These are phyloP conservation scores for Domatiomyces catenatus DNA, from an alignment of 2,329 filamentous ascomycete genomes.

Conservation along the genomic window DNA sequence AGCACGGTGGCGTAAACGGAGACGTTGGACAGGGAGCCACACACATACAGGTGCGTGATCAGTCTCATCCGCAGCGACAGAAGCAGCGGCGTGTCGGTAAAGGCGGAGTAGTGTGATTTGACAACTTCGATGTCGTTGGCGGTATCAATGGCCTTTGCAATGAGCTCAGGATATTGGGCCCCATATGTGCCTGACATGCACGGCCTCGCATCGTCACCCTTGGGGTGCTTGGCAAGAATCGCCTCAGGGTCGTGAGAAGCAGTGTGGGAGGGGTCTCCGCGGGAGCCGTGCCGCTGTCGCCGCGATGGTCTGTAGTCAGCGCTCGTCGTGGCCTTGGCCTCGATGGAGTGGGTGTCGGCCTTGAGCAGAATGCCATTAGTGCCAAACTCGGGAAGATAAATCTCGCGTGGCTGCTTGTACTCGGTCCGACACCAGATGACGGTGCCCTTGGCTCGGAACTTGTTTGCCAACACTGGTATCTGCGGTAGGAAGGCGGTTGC, in stretches of 20 bases:
- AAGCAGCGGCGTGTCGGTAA: slow-evolving; percentile 58
- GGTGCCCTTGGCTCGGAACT: slow-evolving; percentile 56
- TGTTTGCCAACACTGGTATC: slow-evolving; percentile 49
- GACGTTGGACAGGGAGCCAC: slow-evolving; percentile 71
- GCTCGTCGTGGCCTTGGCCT: background rate
- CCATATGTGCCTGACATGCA: slow-evolving; percentile 29
- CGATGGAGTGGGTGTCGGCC: slow-evolving; percentile 2
- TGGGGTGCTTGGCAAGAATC: slow-evolving; percentile 22
- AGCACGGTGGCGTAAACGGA: slow-evolving; percentile 83
- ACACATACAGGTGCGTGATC: slow-evolving; percentile 78
- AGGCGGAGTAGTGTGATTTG: slow-evolving; percentile 80
- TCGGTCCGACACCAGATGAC: slow-evolving; percentile 76
- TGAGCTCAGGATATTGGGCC: slow-evolving; percentile 34
- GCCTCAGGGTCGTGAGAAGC: slow-evolving; percentile 21
- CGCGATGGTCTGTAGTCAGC: slow-evolving; percentile 1
- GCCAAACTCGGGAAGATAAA: slow-evolving; percentile 36
- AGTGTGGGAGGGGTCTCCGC: slow-evolving; percentile 2
- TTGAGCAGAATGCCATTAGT: slow-evolving; percentile 24
- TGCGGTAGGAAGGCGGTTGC: slow-evolving; percentile 52
- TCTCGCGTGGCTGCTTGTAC: slow-evolving; percentile 48
- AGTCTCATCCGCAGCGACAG: slow-evolving; percentile 68
- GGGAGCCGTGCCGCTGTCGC: background rate
- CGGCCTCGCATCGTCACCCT: slow-evolving; percentile 1
- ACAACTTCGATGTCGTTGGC: slow-evolving; percentile 38
- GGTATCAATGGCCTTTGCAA: slow-evolving; percentile 36